Percentiles rank a stretch among this genome's conserved stretches.
Conservation (phyloP, 2,329 filamentous ascomycete species). For the Trichoderma koningiopsis region DNA sequence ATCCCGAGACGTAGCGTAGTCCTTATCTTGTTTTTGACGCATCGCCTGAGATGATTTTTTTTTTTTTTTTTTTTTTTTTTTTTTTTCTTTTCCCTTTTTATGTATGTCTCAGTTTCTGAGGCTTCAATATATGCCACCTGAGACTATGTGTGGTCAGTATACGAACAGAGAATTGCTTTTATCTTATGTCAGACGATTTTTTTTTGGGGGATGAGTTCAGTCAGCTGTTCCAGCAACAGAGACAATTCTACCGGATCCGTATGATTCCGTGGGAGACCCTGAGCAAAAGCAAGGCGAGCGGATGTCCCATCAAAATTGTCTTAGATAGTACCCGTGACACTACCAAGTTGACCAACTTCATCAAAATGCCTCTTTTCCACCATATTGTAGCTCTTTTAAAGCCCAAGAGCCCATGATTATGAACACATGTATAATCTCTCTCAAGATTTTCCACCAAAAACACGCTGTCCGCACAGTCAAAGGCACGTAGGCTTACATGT, state of each 20-base stretch:
- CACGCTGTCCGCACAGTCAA: background rate
- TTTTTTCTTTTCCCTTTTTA: too few relatives aligned
- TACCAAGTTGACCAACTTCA: background rate
- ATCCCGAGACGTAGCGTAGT: background rate
- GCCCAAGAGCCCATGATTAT: background rate
- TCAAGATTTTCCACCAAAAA: background rate
- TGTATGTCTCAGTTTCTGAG: background rate
- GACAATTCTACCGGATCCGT: background rate
- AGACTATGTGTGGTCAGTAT: background rate
- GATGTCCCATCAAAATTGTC: background rate
- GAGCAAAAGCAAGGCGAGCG: background rate
- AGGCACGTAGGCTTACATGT: background rate
- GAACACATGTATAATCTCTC: background rate
- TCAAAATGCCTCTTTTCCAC: background rate
- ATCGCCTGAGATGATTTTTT: background rate
- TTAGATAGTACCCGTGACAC: background rate
- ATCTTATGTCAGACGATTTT: background rate
- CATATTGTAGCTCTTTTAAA: background rate
- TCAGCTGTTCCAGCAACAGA: background rate
- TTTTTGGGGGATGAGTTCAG: background rate
- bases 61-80: too few relatives aligned
- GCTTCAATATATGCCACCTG: background rate
- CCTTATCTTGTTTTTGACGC: background rate
- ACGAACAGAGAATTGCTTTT: background rate
- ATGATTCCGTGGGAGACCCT: background rate